phyloP scores from a whole-genome alignment of 495 filamentous ascomycete genomes.

The Aspergillus affinis region DNA sequence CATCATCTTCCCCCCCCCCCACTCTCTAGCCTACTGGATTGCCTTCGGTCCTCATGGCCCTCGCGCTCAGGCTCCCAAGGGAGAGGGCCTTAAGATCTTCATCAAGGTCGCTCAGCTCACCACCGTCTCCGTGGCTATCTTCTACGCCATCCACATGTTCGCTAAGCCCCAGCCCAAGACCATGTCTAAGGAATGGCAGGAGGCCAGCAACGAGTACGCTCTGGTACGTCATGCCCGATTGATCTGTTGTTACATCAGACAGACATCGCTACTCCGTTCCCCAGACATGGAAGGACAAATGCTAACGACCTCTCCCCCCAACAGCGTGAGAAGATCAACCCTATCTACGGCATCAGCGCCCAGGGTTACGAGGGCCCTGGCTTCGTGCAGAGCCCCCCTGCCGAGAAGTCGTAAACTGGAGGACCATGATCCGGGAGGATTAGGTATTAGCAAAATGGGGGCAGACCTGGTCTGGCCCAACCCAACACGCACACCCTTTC shows the following conservation, averaged over 20 bases:
- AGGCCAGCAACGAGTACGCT: constrained; percentile 86
- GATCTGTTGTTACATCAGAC: not conserved
- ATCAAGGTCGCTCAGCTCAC: constrained; percentile 66
- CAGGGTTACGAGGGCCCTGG: constrained; percentile 79
- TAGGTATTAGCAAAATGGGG: constrained; percentile 20
- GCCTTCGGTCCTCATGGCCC: constrained; percentile 96
- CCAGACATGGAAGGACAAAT: not conserved
- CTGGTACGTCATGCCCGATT: constrained; percentile 56
- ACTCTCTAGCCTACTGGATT: constrained; percentile 86
- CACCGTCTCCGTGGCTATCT: constrained; percentile 59
- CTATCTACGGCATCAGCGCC: constrained; percentile 81
- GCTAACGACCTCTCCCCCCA: constrained; percentile 12
- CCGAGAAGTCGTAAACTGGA: constrained; percentile 40
- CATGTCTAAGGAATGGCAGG: constrained; percentile 94
- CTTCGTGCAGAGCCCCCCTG: constrained; percentile 70
- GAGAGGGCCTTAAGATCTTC: constrained; percentile 73
- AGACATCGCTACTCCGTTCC: not conserved
- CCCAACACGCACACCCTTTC: not conserved
- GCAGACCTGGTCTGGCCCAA: not conserved
- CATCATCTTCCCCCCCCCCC: constrained; percentile 10
- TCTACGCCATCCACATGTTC: constrained; percentile 61
- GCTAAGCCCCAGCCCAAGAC: constrained; percentile 73
- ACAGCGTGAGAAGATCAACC: constrained; percentile 83
- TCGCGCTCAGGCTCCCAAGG: constrained; percentile 75
- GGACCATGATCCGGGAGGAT: constrained; percentile 27